Evolutionary conservation across 108 stramenopile species (phyloP).

Genomic region (Nitzschia inconspicua): DNA sequence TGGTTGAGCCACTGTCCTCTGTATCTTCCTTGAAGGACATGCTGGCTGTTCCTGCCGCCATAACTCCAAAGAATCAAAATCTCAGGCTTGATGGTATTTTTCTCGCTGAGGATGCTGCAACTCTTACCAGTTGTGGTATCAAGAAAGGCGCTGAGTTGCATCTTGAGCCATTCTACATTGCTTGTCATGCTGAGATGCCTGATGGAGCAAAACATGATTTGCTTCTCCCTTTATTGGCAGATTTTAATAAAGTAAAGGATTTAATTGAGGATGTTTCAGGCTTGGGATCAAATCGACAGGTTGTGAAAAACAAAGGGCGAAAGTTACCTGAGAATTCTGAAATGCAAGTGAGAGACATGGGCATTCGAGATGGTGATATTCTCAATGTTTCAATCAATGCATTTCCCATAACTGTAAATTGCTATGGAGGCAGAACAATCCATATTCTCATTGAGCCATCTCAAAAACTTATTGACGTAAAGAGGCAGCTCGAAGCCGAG

Average conservation of each 20-base stretch:
- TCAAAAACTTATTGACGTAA: slow-evolving; percentile 5
- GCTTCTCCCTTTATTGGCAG: background rate
- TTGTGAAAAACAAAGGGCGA: slow-evolving; percentile 14
- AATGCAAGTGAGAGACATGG: slow-evolving; percentile 7
- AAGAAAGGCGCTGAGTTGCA: slow-evolving; percentile 14
- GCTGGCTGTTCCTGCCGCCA: too few relatives aligned
- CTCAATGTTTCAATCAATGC: slow-evolving; percentile 11
- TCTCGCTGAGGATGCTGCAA: too few relatives aligned
- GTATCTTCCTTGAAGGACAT: too few relatives aligned
- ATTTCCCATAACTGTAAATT: slow-evolving; percentile 18
- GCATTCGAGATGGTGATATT: slow-evolving; percentile 9
- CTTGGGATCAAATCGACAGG: background rate
- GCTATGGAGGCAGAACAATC: slow-evolving; percentile 8
- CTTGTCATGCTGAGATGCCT: slow-evolving; percentile 10
- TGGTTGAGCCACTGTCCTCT: slow-evolving; percentile 16
- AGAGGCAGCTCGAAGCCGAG: slow-evolving; percentile 11
- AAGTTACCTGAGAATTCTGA: slow-evolving; percentile 1
- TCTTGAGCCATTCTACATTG: slow-evolving; percentile 15
- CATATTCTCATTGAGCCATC: slow-evolving; percentile 16
- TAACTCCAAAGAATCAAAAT: too few relatives aligned
- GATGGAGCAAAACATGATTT: slow-evolving; percentile 7
- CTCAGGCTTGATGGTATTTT: too few relatives aligned
- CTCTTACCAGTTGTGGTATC: too few relatives aligned
- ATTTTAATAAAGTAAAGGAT: slow-evolving; percentile 2
- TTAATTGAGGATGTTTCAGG: slow-evolving; percentile 13